phyloP scores from a whole-genome alignment of 2,329 filamentous ascomycete species.

The Sclerotiophoma versabilis region DNA sequence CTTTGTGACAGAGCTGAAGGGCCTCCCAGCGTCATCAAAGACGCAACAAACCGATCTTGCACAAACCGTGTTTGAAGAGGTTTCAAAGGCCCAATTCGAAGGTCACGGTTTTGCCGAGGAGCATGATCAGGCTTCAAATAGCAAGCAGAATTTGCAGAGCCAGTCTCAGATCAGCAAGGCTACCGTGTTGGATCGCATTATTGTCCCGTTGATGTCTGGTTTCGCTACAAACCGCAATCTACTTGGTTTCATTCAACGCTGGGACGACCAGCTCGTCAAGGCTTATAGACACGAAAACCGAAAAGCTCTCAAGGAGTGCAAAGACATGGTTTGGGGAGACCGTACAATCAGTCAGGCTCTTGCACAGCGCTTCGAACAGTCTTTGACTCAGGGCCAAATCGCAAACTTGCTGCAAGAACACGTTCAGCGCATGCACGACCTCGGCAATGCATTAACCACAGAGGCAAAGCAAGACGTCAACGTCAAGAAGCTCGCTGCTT shows the following conservation, averaged over 20 bases:
- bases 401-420: constrained; percentile 41
- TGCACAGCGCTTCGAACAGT: constrained; percentile 37
- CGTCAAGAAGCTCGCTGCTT: constrained; percentile 29
- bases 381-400: constrained; percentile 43
- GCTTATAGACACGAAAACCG: constrained; percentile 25
- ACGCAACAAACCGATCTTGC: constrained; percentile 35
- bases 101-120: constrained; percentile 17
- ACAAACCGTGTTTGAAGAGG: constrained; percentile 38
- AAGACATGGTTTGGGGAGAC: constrained; percentile 41
- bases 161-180: not conserved
- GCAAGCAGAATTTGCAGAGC: not conserved
- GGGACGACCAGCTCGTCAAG: constrained; percentile 43
- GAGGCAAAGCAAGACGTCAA: constrained; percentile 23
- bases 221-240: constrained; percentile 46
- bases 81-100: constrained; percentile 31
- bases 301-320: constrained; percentile 26
- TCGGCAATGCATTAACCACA: constrained; percentile 20
- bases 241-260: constrained; percentile 43
- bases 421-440: constrained; percentile 25
- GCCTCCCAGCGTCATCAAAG: constrained; percentile 13
- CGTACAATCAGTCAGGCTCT: constrained; percentile 32
- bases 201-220: constrained; percentile 44
- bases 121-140: not conserved
- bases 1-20: constrained; percentile 37
- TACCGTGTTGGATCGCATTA: constrained; percentile 24